These are phyloP conservation scores for Saccharomyces hybrid DNA, from an alignment of 1,139 yeast genomes.

Conservation along the genomic window DNA sequence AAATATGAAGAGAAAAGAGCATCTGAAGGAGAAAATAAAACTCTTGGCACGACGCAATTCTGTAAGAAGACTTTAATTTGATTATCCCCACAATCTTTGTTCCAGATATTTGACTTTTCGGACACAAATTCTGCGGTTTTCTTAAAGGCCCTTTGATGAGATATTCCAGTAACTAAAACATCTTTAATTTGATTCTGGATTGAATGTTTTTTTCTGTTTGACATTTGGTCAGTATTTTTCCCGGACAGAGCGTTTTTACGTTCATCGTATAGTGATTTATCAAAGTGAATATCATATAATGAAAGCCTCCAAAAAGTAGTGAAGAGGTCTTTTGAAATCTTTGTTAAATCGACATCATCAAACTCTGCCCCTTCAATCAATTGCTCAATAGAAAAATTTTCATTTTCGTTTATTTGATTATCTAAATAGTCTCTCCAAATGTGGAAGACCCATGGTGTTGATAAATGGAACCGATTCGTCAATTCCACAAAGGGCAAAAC, in stretches of 20 bases:
- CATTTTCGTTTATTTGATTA: conserved; percentile 8
- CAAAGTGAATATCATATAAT: conserved; percentile 63
- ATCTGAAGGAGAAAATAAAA: conserved; percentile 74
- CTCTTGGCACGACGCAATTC: conserved; percentile 66
- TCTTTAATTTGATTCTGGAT: conserved; percentile 19
- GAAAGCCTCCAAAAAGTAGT: conserved; percentile 67
- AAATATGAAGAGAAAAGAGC: conserved; percentile 67
- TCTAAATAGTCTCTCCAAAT: conserved; percentile 53
- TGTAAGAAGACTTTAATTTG: conserved; percentile 43
- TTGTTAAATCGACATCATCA: conserved; percentile 32
- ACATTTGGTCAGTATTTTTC: conserved; percentile 21
- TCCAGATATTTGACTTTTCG: conserved; percentile 29
- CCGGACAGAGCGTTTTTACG: conserved; percentile 39
- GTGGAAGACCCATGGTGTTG: conserved; percentile 66
- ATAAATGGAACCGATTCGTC: conserved; percentile 42
- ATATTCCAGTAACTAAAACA: conserved; percentile 28
- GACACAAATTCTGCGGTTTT: conserved; percentile 26
- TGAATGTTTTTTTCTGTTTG: conserved; percentile 16
- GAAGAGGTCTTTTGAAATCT: conserved; percentile 41
- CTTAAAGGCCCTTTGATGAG: conserved; percentile 29
- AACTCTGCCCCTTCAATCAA: conserved; percentile 18
- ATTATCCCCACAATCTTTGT: conserved; percentile 12
- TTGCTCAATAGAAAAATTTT: conserved; percentile 21
- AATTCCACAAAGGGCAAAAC: conserved; percentile 45
- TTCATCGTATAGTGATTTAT: conserved; percentile 42